Evolutionary conservation across 2,329 filamentous ascomycete species (phyloP).

Genomic region (Fusarium sp.): DNA sequence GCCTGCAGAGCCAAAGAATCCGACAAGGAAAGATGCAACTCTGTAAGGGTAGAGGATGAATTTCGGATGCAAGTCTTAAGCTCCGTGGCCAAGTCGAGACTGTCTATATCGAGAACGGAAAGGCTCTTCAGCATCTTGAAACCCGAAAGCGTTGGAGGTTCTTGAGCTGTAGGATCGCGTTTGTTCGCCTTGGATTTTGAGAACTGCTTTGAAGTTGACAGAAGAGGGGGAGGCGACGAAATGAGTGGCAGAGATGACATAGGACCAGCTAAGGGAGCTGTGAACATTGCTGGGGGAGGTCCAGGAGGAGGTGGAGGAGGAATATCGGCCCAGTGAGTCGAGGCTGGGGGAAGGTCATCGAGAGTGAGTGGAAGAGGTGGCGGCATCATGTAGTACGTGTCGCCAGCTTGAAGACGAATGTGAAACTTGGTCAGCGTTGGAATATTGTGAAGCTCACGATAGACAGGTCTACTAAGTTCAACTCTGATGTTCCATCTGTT

Average conservation of each 20-base stretch:
- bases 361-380: constrained; percentile 58
- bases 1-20: constrained; percentile 59
- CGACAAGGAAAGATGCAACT: constrained; percentile 70
- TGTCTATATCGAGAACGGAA: constrained; percentile 70
- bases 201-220: constrained; percentile 52
- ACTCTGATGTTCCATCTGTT: constrained; percentile 72
- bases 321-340: constrained; percentile 46
- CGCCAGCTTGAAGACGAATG: constrained; percentile 68
- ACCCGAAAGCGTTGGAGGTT: constrained; percentile 66
- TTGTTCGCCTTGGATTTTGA: constrained; percentile 52
- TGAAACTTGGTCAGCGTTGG: constrained; percentile 64
- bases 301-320: constrained; percentile 41
- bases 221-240: constrained; percentile 47
- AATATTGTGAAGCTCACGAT: constrained; percentile 67
- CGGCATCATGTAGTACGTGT: constrained; percentile 64
- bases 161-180: constrained; percentile 48
- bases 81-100: constrained; percentile 66
- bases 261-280: constrained; percentile 26
- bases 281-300: constrained; percentile 37
- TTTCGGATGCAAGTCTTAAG: constrained; percentile 66
- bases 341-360: constrained; percentile 48
- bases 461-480: constrained; percentile 69
- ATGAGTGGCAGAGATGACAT: constrained; percentile 29
- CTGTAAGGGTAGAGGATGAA: constrained; percentile 65
- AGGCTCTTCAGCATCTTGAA: constrained; percentile 67